Evolutionary conservation across 2,329 filamentous ascomycete species (phyloP).

Genomic region (Sclerotinia glacialis): DNA sequence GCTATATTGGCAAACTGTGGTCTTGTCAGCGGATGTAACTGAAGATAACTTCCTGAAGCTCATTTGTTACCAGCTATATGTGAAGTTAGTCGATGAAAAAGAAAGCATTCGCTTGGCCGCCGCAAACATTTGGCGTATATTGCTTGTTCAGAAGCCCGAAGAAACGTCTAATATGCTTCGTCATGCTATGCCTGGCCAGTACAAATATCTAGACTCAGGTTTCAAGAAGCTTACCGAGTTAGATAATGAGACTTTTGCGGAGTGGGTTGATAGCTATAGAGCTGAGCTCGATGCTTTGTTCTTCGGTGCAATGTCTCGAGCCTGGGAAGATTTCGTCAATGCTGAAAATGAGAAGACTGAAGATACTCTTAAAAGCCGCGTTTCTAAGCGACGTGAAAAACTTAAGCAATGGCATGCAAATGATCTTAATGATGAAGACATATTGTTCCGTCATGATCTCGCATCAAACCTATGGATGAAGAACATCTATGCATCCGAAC

Average conservation of each 20-base stretch:
- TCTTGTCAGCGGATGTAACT: conserved; percentile 72
- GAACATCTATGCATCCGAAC: conserved; percentile 90
- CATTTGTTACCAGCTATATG: conserved; percentile 90
- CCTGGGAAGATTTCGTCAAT: conserved; percentile 84
- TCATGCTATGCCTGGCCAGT: conserved; percentile 67
- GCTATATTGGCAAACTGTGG: conserved; percentile 92
- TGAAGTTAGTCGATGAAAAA: conserved; percentile 73
- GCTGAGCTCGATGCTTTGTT: conserved; percentile 78
- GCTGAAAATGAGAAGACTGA: conserved; percentile 78
- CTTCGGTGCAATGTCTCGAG: conserved; percentile 72
- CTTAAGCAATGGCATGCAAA: conserved; percentile 77
- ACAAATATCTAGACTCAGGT: conserved; percentile 67
- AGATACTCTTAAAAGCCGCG: conserved; percentile 67
- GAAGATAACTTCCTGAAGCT: conserved; percentile 82
- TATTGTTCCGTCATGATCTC: conserved; percentile 77
- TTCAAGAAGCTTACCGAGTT: conserved; percentile 84
- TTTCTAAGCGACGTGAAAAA: conserved; percentile 75
- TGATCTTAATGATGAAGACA: conserved; percentile 64
- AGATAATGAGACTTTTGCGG: conserved; percentile 82
- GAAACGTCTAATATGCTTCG: conserved; percentile 74
- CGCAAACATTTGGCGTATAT: conserved; percentile 83
- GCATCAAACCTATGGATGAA: conserved; percentile 90
- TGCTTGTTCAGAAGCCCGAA: conserved; percentile 88
- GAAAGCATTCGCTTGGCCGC: conserved; percentile 69
- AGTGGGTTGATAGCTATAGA: conserved; percentile 83